These are phyloP conservation scores for Linderina pennispora DNA, from an alignment of 192 early-diverging fungal genomes.

Conservation along the genomic window DNA sequence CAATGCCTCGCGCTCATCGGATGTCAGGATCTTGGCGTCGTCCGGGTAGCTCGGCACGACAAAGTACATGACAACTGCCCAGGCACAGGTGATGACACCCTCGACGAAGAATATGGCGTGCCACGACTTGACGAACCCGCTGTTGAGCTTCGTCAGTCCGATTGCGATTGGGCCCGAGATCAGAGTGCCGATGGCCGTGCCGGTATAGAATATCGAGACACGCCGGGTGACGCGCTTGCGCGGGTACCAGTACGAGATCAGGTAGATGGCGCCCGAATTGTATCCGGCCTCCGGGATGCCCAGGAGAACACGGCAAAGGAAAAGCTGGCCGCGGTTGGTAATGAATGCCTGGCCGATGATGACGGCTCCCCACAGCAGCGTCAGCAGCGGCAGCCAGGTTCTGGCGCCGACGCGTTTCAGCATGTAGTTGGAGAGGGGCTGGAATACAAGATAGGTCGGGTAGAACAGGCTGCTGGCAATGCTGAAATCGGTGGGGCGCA, in stretches of 20 bases:
- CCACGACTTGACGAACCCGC: not conserved
- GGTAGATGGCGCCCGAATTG: not conserved
- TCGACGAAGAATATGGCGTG: not conserved
- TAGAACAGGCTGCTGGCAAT: not conserved
- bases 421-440: not conserved
- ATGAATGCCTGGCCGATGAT: not conserved
- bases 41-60: not conserved
- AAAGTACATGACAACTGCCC: not conserved
- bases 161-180: not conserved
- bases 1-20: not conserved
- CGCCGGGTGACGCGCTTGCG: not conserved
- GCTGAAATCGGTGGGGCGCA: not conserved
- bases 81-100: not conserved
- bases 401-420: not conserved
- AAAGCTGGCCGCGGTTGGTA: not conserved
- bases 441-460: not conserved
- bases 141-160: not conserved
- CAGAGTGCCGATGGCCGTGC: not conserved
- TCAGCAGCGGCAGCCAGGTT: not conserved
- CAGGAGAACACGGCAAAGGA: not conserved
- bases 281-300: not conserved
- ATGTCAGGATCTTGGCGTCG: not conserved
- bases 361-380: not conserved
- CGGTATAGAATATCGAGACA: not conserved
- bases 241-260: not conserved